Evolutionary conservation across 495 filamentous ascomycete genomes (phyloP), one percentile per base, ranked within the genome.

Genomic region (Aspergillus nanangensis): DNA sequence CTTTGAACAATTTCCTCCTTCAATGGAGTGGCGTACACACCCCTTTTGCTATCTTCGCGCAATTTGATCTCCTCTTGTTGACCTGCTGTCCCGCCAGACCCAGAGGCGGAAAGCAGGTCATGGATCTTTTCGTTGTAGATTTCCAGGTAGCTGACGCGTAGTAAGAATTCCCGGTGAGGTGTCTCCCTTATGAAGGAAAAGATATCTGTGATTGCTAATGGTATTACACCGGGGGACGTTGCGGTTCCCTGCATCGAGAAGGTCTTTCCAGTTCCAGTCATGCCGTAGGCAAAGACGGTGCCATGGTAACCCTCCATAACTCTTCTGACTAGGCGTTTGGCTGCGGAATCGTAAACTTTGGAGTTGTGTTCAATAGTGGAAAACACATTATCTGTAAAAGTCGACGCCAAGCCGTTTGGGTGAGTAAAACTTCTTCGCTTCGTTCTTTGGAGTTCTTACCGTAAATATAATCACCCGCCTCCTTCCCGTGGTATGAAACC

Each of bases 271-370:
- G 93, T 98, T 32, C 93, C 93, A 18, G 93, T 98, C 94, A 97
- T 96, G 57, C 93, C 93, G 66, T 98, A 98, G 15, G 93, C 93
- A 57, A 98, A 98, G 13, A 98, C 93, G 1, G 93, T 98, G 44
- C 91, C 93, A 61, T 97, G 92, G 57, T 97, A 98, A 23, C 93
- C 93, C 72, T 98, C 92, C 93, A 98, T 98, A 15, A 98, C 93
- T 50, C 93, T 79, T 52, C 93, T 84, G 20, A 98, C 93, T 24
- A 98, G 74, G 24, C 93, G 86, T 68, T 97, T 97, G 18, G 94
- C 93, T 24, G 78, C 88, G 23, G 88, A 79, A 65, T 97, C 94
- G 56, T 98, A 98, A 11, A 97, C 92, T 62, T 83, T 84, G 34
- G 90, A 79, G 57, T 98, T 98, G 60, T 96, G 84, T 61, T 97